Percentiles rank a stretch among this genome's conserved stretches.
Evolutionary conservation across 345 rosid species (phyloP).

Genomic region (Excoecaria cochinchinensis): DNA sequence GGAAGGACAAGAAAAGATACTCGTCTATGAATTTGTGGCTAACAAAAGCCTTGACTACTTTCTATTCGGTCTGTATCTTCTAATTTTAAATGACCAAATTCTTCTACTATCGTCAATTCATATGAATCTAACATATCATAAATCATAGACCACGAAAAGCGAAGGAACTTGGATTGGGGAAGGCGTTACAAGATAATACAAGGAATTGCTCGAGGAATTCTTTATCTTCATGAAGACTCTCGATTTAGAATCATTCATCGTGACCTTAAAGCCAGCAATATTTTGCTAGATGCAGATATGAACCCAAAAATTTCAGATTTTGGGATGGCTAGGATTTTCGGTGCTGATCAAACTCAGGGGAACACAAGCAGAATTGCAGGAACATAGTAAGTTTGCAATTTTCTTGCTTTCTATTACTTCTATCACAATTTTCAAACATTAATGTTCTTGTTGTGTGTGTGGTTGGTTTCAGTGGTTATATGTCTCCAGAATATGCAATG

Average conservation of each 20-base stretch:
- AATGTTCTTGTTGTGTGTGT: background rate
- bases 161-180: slow-evolving; percentile 14
- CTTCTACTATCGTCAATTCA: no score
- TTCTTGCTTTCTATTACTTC: background rate
- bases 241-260: slow-evolving; percentile 23
- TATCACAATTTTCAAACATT: background rate
- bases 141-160: slow-evolving; percentile 18
- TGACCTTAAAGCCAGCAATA: slow-evolving; percentile 30
- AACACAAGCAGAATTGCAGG: slow-evolving; percentile 25
- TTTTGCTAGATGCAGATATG: slow-evolving; percentile 24
- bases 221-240: slow-evolving; percentile 32
- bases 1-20: slow-evolving; percentile 44
- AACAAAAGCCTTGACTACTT: slow-evolving; percentile 48
- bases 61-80: slow-evolving; percentile 30
- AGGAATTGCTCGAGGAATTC: slow-evolving; percentile 30
- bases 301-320: slow-evolving; percentile 32
- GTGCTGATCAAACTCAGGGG: slow-evolving; percentile 24
- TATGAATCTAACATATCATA: no score
- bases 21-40: slow-evolving; percentile 50
- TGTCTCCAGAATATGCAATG: slow-evolving; percentile 22
- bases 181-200: slow-evolving; percentile 22
- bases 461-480: slow-evolving; percentile 3
- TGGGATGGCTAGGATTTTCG: slow-evolving; percentile 30
- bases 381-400: slow-evolving; percentile 21
- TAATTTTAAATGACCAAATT: background rate